Percentiles rank a stretch among this genome's conserved stretches.
These are phyloP conservation scores for Tephrocybe rancida DNA, from an alignment of 768 basidiomycete genomes.

Conservation along the genomic window DNA sequence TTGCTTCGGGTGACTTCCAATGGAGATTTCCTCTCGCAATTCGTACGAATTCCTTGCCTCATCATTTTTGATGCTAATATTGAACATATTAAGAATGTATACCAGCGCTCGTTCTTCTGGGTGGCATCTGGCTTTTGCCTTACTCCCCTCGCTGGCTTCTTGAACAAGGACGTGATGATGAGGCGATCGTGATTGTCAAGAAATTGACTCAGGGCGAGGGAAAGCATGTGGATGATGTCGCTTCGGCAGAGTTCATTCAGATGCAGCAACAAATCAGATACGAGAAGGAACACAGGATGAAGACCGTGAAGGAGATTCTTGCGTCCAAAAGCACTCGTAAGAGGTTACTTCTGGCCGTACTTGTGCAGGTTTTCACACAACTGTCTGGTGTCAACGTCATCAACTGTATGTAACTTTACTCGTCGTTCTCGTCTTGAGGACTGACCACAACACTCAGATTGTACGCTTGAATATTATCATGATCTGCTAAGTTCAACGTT, in stretches of 20 bases:
- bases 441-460: neutral
- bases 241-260: neutral
- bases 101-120: slow-evolving; percentile 3
- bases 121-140: slow-evolving; percentile 1
- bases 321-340: slow-evolving; percentile 6
- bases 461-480: neutral
- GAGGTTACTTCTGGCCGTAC: slow-evolving; percentile 8
- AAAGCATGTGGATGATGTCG: neutral
- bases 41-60: neutral
- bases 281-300: slow-evolving; percentile 1
- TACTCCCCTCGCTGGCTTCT: slow-evolving; percentile 12
- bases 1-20: slow-evolving; percentile 8
- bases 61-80: neutral
- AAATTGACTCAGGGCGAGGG: neutral
- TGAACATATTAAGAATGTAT: slow-evolving; percentile 4
- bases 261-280: slow-evolving; percentile 9
- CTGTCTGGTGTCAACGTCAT: slow-evolving; percentile 11
- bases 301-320: slow-evolving; percentile 7
- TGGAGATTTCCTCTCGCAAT: slow-evolving; percentile 11
- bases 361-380: slow-evolving; percentile 9
- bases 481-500: neutral
- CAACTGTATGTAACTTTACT: neutral
- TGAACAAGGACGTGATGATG: slow-evolving; percentile 5
- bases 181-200: slow-evolving; percentile 2
- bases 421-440: neutral